phyloP scores from a whole-genome alignment of 305 asterid genomes.

The Fraxinus platypoda region DNA sequence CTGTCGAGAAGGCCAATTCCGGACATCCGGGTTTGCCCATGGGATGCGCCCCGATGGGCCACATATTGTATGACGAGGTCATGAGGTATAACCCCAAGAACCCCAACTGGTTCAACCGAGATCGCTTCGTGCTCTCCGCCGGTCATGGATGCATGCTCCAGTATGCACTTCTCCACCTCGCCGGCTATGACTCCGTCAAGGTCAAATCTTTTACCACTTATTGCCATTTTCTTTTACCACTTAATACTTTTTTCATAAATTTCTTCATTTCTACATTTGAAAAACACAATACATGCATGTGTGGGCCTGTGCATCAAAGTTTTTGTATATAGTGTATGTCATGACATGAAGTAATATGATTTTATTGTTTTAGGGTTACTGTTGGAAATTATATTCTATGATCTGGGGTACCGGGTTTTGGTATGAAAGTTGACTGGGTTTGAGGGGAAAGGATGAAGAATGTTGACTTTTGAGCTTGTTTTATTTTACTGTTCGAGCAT shows the following conservation, averaged over 20 bases:
- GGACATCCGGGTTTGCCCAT: slow-evolving; percentile 64
- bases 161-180: slow-evolving; percentile 72
- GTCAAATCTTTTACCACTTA: slow-evolving; percentile 23
- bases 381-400: not conserved
- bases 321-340: not conserved
- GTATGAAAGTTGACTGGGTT: not conserved
- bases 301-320: not conserved
- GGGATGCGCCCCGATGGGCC: slow-evolving; percentile 66
- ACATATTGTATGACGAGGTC: slow-evolving; percentile 48
- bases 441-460: not conserved
- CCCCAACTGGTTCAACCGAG: slow-evolving; percentile 59
- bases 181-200: slow-evolving; percentile 75
- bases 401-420: slow-evolving; percentile 14
- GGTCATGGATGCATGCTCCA: slow-evolving; percentile 91
- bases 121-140: slow-evolving; percentile 62
- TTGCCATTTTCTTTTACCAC: no score
- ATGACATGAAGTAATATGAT: not conserved
- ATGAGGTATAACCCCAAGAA: slow-evolving; percentile 59
- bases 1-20: slow-evolving; percentile 58
- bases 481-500: not conserved
- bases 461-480: slow-evolving; percentile 1
- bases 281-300: not conserved
- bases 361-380: not conserved
- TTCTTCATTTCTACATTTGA: not conserved
- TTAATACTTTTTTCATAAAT: not conserved